Conservation (phyloP, 1,139 yeast genomes). For the Yamadazyma spencermartinsiae region DNA sequence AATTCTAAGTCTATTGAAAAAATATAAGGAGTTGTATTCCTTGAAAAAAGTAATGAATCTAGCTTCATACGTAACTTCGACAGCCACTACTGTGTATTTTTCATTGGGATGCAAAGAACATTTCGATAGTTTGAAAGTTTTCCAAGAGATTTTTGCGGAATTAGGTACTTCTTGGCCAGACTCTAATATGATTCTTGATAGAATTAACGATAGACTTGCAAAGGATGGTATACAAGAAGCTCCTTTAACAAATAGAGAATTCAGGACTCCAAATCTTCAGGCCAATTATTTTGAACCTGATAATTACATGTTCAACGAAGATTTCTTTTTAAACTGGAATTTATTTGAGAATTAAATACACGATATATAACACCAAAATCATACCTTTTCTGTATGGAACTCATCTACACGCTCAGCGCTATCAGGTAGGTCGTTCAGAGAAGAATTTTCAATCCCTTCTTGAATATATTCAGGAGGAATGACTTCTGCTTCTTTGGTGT, state of each 20-base stretch:
- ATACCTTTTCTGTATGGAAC: background rate
- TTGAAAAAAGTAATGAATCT: constrained; percentile 11
- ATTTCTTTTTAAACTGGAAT: constrained; percentile 7
- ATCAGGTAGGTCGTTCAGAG: background rate
- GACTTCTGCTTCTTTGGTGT: constrained; percentile 10
- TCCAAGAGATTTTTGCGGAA: constrained; percentile 7
- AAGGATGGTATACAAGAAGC: constrained; percentile 2
- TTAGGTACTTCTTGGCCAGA: constrained; percentile 12
- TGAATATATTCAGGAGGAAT: constrained; percentile 9
- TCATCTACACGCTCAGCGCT: background rate
- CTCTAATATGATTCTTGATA: constrained; percentile 7
- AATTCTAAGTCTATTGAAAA: constrained; percentile 8
- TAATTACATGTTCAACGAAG: constrained; percentile 9
- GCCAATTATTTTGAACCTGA: constrained; percentile 6
- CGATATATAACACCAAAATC: background rate
- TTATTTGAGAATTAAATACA: constrained; percentile 4
- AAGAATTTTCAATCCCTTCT: constrained; percentile 4
- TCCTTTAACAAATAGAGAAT: constrained; percentile 2
- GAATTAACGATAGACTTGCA: constrained; percentile 6
- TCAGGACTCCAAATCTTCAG: constrained; percentile 1
- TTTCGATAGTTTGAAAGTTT: constrained; percentile 1
- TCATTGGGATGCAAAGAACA: constrained; percentile 5
- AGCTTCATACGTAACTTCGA: constrained; percentile 12
- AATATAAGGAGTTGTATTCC: constrained; percentile 7
- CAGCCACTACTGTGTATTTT: constrained; percentile 12